phyloP scores from a whole-genome alignment of 2,329 filamentous ascomycete genomes.

The Colletotrichum sidae region DNA sequence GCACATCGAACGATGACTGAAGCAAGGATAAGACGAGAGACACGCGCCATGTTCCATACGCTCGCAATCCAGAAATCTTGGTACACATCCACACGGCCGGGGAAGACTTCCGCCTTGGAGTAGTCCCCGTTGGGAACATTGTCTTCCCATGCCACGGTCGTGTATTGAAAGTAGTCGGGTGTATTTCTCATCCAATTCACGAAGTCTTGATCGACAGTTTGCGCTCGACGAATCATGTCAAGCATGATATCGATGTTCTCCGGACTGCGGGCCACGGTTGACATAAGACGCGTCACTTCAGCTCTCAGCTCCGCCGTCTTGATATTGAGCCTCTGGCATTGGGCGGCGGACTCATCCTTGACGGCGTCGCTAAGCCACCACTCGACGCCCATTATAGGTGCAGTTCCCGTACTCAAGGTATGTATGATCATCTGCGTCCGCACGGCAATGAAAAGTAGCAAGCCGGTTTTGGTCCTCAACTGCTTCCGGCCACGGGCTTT shows the following conservation, averaged over 20 bases:
- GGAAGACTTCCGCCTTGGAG: slow-evolving; percentile 65
- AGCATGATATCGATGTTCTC: slow-evolving; percentile 64
- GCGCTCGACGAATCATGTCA: slow-evolving; percentile 62
- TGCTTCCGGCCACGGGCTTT: slow-evolving; percentile 68
- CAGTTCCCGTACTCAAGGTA: slow-evolving; percentile 63
- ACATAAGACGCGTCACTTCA: slow-evolving; percentile 63
- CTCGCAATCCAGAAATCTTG: slow-evolving; percentile 69
- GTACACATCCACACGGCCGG: slow-evolving; percentile 70
- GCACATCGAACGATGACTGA: slow-evolving; percentile 68
- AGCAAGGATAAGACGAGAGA: slow-evolving; percentile 65
- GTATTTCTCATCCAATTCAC: slow-evolving; percentile 62
- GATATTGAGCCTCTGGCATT: slow-evolving; percentile 65
- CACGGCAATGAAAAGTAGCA: slow-evolving; percentile 69
- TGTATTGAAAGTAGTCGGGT: slow-evolving; percentile 62
- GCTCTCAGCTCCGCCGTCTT: slow-evolving; percentile 66
- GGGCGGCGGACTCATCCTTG: slow-evolving; percentile 59
- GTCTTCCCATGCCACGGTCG: slow-evolving; percentile 68
- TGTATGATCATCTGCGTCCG: slow-evolving; percentile 72
- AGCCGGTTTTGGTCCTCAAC: slow-evolving; percentile 62
- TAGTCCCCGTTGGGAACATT: slow-evolving; percentile 65
- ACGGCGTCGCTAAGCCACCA: slow-evolving; percentile 70
- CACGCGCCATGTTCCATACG: slow-evolving; percentile 67
- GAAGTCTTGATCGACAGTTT: slow-evolving; percentile 64
- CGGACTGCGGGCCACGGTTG: slow-evolving; percentile 56
- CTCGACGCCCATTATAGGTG: slow-evolving; percentile 64